These are phyloP conservation scores for Schoenoplectus tabernaemontani DNA, from an alignment of 202 grass and related monocot species.

Conservation along the genomic window DNA sequence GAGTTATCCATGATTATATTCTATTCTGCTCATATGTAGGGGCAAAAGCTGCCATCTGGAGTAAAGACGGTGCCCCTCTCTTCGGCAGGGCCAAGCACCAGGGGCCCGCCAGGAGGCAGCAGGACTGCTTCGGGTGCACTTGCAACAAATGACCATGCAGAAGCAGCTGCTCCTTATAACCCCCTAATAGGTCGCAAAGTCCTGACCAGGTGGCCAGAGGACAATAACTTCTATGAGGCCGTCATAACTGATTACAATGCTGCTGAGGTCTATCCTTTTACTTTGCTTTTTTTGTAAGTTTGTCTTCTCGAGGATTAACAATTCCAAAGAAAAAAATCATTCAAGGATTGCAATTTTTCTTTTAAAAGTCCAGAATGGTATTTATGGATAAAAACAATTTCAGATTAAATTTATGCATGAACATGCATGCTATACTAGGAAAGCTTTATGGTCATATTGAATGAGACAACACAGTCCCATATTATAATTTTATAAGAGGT, in stretches of 20 bases:
- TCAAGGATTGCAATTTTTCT: not conserved
- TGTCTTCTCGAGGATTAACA: slow-evolving; percentile 19
- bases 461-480: not conserved
- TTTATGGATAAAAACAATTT: not conserved
- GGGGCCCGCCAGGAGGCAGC: slow-evolving; percentile 42
- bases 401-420: not conserved
- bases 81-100: slow-evolving; percentile 64
- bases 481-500: not conserved
- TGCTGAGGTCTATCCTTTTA: slow-evolving; percentile 36
- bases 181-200: slow-evolving; percentile 75
- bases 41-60: slow-evolving; percentile 53
- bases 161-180: slow-evolving; percentile 40
- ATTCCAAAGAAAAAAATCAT: slow-evolving; percentile 1
- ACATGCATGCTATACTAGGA: not conserved
- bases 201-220: slow-evolving; percentile 87
- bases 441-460: not conserved
- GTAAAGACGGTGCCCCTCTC: slow-evolving; percentile 39
- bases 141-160: slow-evolving; percentile 43
- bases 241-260: slow-evolving; percentile 72
- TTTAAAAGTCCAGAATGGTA: not conserved
- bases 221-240: slow-evolving; percentile 93
- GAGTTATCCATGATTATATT: not conserved
- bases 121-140: slow-evolving; percentile 50
- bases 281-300: slow-evolving; percentile 14
- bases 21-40: slow-evolving; percentile 35